These are phyloP conservation scores for Spathaspora arborariae DNA, from an alignment of 805 yeast species.

Conservation along the genomic window DNA sequence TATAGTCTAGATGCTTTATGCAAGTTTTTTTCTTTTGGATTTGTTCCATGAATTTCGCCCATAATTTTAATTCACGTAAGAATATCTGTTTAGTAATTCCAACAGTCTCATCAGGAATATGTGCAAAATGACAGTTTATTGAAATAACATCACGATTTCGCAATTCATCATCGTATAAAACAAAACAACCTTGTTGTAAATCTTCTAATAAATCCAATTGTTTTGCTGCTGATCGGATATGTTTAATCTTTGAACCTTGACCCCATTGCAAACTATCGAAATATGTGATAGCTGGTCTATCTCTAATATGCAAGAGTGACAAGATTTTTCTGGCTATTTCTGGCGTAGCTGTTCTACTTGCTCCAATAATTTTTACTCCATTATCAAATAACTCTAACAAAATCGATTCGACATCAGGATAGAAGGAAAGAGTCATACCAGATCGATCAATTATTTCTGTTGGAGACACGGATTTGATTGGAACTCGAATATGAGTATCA, in stretches of 20 bases:
- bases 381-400: slow-evolving; percentile 47
- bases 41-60: slow-evolving; percentile 1
- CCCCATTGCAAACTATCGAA: slow-evolving; percentile 72
- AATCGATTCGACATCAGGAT: slow-evolving; percentile 65
- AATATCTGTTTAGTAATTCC: slow-evolving; percentile 60
- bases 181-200: slow-evolving; percentile 36
- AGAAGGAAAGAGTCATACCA: slow-evolving; percentile 57
- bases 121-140: slow-evolving; percentile 67
- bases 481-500: slow-evolving; percentile 65
- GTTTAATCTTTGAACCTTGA: slow-evolving; percentile 54
- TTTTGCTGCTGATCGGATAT: slow-evolving; percentile 47
- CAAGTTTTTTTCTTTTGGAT: background rate
- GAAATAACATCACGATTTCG: slow-evolving; percentile 73
- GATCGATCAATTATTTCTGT: slow-evolving; percentile 45
- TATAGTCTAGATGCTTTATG: background rate
- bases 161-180: slow-evolving; percentile 73
- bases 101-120: slow-evolving; percentile 51
- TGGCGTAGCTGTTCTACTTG: slow-evolving; percentile 79
- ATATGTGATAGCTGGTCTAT: slow-evolving; percentile 45
- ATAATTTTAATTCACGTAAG: slow-evolving; percentile 15
- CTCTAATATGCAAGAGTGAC: slow-evolving; percentile 47
- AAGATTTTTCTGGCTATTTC: slow-evolving; percentile 67
- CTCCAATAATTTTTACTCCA: slow-evolving; percentile 56
- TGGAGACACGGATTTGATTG: slow-evolving; percentile 38
- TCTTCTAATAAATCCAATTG: slow-evolving; percentile 46